Base-by-base conservation (phyloP, 2,329 filamentous ascomycete genomes). In the Trichoderma aggressivum region DNA sequence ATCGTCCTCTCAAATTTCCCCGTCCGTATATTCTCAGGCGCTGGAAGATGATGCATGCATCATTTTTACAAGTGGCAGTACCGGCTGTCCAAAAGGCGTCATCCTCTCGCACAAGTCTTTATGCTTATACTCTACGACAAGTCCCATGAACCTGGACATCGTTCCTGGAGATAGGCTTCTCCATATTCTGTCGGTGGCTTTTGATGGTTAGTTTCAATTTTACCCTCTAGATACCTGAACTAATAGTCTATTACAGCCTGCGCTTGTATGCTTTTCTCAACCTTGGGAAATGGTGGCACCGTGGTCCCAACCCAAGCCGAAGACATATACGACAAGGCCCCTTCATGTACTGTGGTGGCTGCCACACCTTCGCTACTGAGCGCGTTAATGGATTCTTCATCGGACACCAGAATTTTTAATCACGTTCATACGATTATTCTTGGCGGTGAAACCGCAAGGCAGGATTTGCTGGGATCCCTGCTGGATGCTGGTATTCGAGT, bases 11-110 rank as follows among this genome's bases (percentile, higher is more conserved):
- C 60, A 7, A 2, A 50, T 6, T 3, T 39, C 11, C 18, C 26
- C 18, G 16, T 21, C 18, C 14, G 5, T 21, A 50, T n/a, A 28
- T 6, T 3, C 10, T 8, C 5, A n/a, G 10, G 0, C 5, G 11
- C n/a, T 10, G 39, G 39, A 43, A 12, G 47, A 55, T 36, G 59
- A 58, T 34, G 70, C 70, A 3, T 71, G 63, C 30, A 71, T 71
- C 14, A 71, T 71, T 24, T 71, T 71, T 18, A 71, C 70, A 26
- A 71, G 70, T 26, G 70, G 70, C 1, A 71, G 70, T 61, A 71
- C 63, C 2, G 70, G 70, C 1, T 39, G 56, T 1, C 70, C 70
- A 14, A 71, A 71, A 26, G 70, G 70, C 3, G 70, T 71, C 26
- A 36, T 68, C 14, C 59, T 71, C 43, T 68, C 70, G 6, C 70